These are phyloP conservation scores for Magnaporthiopsis poae DNA, from an alignment of 2,329 filamentous ascomycete genomes.

Conservation along the genomic window DNA sequence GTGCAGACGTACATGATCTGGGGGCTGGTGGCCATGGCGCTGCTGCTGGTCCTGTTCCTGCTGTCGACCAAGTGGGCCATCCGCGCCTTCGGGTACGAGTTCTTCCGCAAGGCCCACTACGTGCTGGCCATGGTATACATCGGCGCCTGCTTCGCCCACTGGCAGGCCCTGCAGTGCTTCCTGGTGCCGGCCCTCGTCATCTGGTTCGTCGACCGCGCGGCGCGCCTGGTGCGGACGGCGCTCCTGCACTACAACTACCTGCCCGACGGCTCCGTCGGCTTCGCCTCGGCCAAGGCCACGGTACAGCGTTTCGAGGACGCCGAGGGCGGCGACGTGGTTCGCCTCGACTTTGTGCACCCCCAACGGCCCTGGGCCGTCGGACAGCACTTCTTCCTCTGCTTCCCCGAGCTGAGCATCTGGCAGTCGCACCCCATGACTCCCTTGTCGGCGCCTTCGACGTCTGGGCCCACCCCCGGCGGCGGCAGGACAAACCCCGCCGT, in stretches of 20 bases:
- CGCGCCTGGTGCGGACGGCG: slow-evolving; percentile 47
- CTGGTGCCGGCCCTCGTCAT: slow-evolving; percentile 56
- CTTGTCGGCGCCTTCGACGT: slow-evolving; percentile 38
- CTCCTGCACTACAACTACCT: slow-evolving; percentile 50
- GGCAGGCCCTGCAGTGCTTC: slow-evolving; percentile 58
- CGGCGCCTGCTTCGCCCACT: slow-evolving; percentile 67
- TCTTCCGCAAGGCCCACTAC: slow-evolving; percentile 67
- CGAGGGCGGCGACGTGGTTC: slow-evolving; percentile 51
- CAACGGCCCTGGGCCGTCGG: slow-evolving; percentile 55
- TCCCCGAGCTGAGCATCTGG: slow-evolving; percentile 57
- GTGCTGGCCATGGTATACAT: slow-evolving; percentile 65
- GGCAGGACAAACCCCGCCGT: slow-evolving; percentile 22
- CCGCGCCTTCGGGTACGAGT: slow-evolving; percentile 55
- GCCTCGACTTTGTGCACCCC: slow-evolving; percentile 54
- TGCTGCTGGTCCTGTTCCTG: slow-evolving; percentile 51
- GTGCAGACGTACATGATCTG: slow-evolving; percentile 60
- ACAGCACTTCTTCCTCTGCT: slow-evolving; percentile 64
- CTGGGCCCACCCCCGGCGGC: slow-evolving; percentile 19
- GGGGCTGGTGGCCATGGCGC: slow-evolving; percentile 58
- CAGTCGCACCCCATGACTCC: slow-evolving; percentile 65
- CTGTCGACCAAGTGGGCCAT: slow-evolving; percentile 45
- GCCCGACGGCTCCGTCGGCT: slow-evolving; percentile 8
- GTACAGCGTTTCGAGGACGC: slow-evolving; percentile 44
- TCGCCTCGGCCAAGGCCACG: slow-evolving; percentile 36
- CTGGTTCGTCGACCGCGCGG: slow-evolving; percentile 54